These are phyloP conservation scores for Penicillium roqueforti DNA, from an alignment of 495 filamentous ascomycete species.

Conservation along the genomic window DNA sequence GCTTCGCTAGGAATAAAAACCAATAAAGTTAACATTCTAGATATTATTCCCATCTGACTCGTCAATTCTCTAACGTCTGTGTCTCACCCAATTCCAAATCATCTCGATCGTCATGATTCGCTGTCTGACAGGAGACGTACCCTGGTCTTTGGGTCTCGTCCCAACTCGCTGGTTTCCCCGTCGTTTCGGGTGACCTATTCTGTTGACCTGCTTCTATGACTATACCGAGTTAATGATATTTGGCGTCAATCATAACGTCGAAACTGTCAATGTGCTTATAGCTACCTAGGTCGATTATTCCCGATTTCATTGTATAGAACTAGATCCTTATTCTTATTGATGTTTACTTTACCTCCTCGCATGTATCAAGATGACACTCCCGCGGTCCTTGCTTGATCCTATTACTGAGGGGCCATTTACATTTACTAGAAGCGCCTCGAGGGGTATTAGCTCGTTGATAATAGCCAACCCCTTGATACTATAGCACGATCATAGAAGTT, in stretches of 20 bases:
- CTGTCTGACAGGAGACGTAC: conserved; percentile 34
- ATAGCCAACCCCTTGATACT: conserved; percentile 19
- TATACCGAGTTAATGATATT: not conserved
- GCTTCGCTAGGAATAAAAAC: conserved; percentile 4
- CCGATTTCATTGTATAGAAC: not conserved
- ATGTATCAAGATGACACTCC: conserved; percentile 24
- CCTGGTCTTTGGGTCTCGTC: conserved; percentile 37
- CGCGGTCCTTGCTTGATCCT: conserved; percentile 41
- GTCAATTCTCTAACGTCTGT: conserved; percentile 22
- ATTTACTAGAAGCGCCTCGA: conserved; percentile 9
- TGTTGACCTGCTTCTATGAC: conserved; percentile 6
- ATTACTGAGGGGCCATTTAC: conserved; percentile 19
- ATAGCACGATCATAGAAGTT: conserved; percentile 11
- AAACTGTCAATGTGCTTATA: not conserved
- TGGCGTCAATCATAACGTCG: not conserved
- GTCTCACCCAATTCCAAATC: conserved; percentile 27
- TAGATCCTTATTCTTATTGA: not conserved
- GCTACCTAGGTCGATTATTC: not conserved
- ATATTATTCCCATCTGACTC: conserved; percentile 14
- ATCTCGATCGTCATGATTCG: conserved; percentile 17
- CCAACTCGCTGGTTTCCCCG: conserved; percentile 31
- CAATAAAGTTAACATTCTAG: not conserved
- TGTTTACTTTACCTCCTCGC: conserved; percentile 25
- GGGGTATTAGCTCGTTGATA: conserved; percentile 9
- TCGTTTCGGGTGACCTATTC: conserved; percentile 12